Conservation (phyloP, 108 stramenopile species). For the Cyclotella distinguenda region DNA sequence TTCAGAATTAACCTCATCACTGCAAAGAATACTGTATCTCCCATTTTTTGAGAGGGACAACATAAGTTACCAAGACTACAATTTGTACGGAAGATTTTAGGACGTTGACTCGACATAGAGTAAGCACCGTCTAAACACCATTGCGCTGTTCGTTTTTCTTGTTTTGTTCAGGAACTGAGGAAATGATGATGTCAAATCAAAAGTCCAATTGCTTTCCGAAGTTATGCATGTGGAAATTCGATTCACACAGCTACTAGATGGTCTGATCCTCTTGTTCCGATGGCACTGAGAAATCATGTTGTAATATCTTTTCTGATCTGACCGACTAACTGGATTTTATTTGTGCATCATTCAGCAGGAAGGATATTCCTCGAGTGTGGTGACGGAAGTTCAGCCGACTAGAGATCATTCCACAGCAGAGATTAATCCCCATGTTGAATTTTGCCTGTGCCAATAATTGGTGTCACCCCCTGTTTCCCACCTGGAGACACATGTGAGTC, state of each 20-base stretch:
- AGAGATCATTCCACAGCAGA: no score
- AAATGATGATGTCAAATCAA: constrained; percentile 25
- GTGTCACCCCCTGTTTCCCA: no score
- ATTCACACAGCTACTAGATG: constrained; percentile 2
- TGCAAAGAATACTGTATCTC: constrained; percentile 45
- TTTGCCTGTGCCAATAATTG: no score
- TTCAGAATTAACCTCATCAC: constrained; percentile 20
- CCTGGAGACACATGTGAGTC: no score
- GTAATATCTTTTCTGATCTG: neutral
- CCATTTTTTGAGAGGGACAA: constrained; percentile 24
- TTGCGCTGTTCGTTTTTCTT: neutral
- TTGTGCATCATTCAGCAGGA: neutral
- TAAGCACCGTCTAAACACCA: neutral
- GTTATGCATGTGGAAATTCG: neutral
- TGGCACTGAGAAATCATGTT: no score
- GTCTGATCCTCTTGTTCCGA: neutral
- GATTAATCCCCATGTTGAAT: no score
- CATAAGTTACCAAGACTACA: constrained; percentile 31
- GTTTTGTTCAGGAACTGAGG: neutral
- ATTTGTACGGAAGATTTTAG: constrained; percentile 21
- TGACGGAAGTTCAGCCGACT: no score
- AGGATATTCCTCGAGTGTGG: no score
- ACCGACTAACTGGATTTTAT: neutral
- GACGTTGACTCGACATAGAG: no score
- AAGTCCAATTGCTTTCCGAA: constrained; percentile 45